Base-by-base conservation (phyloP, 2,329 filamentous ascomycete species). In the Tolypocladium paradoxum region DNA sequence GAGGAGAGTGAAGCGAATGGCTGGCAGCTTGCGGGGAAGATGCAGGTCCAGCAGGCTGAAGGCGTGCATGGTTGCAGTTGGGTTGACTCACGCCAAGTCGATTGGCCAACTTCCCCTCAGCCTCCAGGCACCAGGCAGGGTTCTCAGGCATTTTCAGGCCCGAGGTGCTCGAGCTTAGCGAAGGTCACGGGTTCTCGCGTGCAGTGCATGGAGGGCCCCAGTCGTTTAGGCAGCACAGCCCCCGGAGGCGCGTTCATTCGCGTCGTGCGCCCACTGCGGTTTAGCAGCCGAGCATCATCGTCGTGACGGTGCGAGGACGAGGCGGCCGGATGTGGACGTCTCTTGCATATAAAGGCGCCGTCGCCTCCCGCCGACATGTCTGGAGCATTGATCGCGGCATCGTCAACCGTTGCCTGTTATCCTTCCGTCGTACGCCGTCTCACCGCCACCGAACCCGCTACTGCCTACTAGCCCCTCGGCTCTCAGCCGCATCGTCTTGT, bases 181-280 rank as follows among this genome's bases (percentile, higher is more conserved):
- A 24, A 34, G 36, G 35, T 51, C 50, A 53, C 55, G 53, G 51
- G 53, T 24, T 51, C 49, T 53, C 53, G 53, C 43, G 55, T 43
- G 46, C 48, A 31, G 4, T 29, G 5, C 29, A 8, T 8, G 34
- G 27, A 29, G 40, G 40, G 34, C 16, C 48, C 29, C 20, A 6
- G 36, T 29, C 14, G 22, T 55, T 50, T 53, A 56, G 55, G 55
- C 55, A 56, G 55, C 50, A 56, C 29, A 56, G 40, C 29, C 53
- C 31, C 54, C 33, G 24, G 48, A 36, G 34, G 53, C 53, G 49
- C 53, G 55, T 49, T 49, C 48, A 8, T 11, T 29, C 52, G 54
- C 54, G 54, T 54, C 52, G 24, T n/a, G 24, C 16, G n/a, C 2
- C 40, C 24, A 18, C 1, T 5, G 16, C 16, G 31, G 9, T 16